Evolutionary conservation across 2,329 filamentous ascomycete genomes (phyloP).

Genomic region (Verticillium zaregamsianum): DNA sequence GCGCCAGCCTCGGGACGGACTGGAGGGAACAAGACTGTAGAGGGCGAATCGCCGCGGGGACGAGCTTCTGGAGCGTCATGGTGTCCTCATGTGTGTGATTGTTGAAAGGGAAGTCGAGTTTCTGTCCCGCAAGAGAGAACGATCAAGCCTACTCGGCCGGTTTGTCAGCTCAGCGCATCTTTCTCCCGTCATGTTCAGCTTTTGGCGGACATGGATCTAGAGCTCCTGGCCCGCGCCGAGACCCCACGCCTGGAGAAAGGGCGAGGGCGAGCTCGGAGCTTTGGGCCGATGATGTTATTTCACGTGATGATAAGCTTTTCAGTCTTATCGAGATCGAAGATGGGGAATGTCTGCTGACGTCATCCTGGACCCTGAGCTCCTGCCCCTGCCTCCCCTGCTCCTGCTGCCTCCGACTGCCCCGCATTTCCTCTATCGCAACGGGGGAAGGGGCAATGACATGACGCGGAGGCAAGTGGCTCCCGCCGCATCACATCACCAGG

Average conservation of each 20-base stretch:
- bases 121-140: not conserved
- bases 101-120: not conserved
- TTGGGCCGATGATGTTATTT: conserved; percentile 9
- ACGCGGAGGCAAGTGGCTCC: not conserved
- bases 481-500: not conserved
- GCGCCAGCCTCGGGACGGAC: not conserved
- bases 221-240: no score
- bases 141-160: not conserved
- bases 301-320: conserved; percentile 10
- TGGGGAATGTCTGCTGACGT: not conserved
- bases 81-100: not conserved
- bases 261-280: not conserved
- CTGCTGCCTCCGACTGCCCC: not conserved
- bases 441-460: not conserved
- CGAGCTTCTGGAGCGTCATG: conserved; percentile 13
- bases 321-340: not conserved
- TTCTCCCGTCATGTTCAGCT: not conserved
- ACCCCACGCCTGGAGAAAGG: not conserved
- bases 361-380: no score
- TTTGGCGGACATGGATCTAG: conserved; percentile 1
- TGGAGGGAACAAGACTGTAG: not conserved
- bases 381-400: not conserved
- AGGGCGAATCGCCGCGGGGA: not conserved
- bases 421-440: not conserved
- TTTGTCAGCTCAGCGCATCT: conserved; percentile 10